phyloP scores from a whole-genome alignment of 1,139 yeast genomes.

The Yamadazyma kanchanaburiensis region DNA sequence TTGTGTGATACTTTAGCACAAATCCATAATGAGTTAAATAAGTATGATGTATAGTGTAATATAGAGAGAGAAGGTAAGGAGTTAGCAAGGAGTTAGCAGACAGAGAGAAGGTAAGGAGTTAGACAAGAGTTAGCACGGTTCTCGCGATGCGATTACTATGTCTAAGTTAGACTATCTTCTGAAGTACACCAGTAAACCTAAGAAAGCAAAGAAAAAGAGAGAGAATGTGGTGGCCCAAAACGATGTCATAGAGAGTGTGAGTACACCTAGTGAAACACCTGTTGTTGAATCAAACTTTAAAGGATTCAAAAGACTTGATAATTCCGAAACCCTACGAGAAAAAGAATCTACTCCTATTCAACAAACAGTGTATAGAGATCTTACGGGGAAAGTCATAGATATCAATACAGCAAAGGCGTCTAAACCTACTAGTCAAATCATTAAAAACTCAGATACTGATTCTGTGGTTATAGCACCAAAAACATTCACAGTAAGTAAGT shows the following conservation, averaged over 20 bases:
- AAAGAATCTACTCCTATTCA: conserved; percentile 2
- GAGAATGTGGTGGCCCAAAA: conserved; percentile 11
- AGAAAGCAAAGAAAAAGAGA: conserved; percentile 11
- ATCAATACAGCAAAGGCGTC: conserved; percentile 14
- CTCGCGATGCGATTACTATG: too few species aligned
- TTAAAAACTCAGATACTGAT: conserved; percentile 13
- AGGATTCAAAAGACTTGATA: conserved; percentile 40
- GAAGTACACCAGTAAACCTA: conserved; percentile 14
- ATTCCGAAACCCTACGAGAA: conserved; percentile 2
- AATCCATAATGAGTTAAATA: conserved; percentile 60
- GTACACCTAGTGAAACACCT: conserved; percentile 16
- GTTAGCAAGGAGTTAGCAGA: conserved; percentile 2
- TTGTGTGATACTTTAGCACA: conserved; percentile 88
- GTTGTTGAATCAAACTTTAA: conserved; percentile 18
- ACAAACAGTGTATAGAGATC: conserved; percentile 38
- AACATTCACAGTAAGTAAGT: conserved; percentile 24
- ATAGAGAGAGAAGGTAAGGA: not conserved
- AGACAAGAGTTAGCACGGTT: too few species aligned
- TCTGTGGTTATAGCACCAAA: conserved; percentile 4
- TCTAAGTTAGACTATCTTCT: conserved; percentile 16
- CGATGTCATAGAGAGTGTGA: conserved; percentile 5
- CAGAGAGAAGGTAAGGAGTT: not conserved
- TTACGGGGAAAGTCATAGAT: conserved; percentile 36
- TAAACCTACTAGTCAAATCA: conserved; percentile 5
- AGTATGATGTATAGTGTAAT: conserved; percentile 7